phyloP scores from a whole-genome alignment of 78 protist species.

The Chrysochromulina parva region DNA sequence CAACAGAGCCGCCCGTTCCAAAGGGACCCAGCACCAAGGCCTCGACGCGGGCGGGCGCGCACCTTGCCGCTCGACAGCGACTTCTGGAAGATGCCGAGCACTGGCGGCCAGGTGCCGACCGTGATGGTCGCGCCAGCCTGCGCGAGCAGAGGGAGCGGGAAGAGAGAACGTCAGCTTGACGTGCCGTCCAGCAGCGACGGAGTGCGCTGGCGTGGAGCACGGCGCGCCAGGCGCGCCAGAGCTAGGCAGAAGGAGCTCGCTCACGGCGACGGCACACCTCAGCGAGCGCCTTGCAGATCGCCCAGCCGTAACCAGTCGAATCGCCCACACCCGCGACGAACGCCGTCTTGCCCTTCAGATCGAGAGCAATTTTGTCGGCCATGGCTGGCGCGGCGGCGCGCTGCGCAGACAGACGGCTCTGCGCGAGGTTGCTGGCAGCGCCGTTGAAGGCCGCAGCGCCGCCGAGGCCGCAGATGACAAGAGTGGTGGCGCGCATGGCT shows the following conservation, averaged over 20 bases:
- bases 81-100: slow-evolving; percentile 42
- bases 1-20: too few relatives aligned
- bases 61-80: slow-evolving; percentile 24
- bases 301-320: slow-evolving; percentile 55
- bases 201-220: too few relatives aligned
- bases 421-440: too few relatives aligned
- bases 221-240: too few relatives aligned
- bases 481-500: too few relatives aligned
- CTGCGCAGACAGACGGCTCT: too few relatives aligned
- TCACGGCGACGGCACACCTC: too few relatives aligned
- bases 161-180: background rate
- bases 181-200: background rate
- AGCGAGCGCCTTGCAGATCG: slow-evolving; percentile 37
- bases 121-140: slow-evolving; percentile 45
- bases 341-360: slow-evolving; percentile 38
- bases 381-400: too few relatives aligned
- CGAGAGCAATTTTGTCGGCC: background rate
- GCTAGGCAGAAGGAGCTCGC: too few relatives aligned
- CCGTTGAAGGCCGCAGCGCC: too few relatives aligned
- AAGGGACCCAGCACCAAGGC: slow-evolving; percentile 15
- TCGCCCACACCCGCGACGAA: slow-evolving; percentile 60
- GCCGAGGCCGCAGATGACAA: too few relatives aligned
- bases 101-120: slow-evolving; percentile 57
- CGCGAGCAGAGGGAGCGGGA: background rate
- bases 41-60: background rate